phyloP scores from a whole-genome alignment of 2,329 filamentous ascomycete genomes.

The Sarocladium brachiariae region DNA sequence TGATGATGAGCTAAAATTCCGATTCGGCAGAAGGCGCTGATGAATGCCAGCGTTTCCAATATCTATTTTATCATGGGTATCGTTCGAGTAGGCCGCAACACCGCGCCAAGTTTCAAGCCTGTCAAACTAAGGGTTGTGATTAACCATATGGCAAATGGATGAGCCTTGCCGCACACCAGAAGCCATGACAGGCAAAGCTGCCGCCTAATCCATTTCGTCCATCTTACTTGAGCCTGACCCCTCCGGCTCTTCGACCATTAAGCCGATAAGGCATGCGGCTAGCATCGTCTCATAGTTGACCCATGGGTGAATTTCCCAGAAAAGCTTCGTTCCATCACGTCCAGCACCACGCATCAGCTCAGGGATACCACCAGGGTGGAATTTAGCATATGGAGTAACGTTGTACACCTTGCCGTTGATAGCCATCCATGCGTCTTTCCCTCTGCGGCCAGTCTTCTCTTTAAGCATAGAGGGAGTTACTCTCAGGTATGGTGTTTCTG shows the following conservation, averaged over 20 bases:
- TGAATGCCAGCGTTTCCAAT: not conserved
- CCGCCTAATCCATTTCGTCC: constrained; percentile 59
- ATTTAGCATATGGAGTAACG: constrained; percentile 79
- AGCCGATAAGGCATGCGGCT: constrained; percentile 53
- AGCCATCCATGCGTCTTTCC: constrained; percentile 83
- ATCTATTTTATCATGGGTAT: not conserved
- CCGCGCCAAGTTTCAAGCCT: too few relatives aligned
- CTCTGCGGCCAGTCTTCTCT: constrained; percentile 72
- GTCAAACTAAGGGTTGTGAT: too few relatives aligned
- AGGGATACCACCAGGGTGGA: constrained; percentile 79
- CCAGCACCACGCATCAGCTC: constrained; percentile 62
- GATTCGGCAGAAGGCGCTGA: constrained; percentile 44
- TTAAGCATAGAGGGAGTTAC: constrained; percentile 80
- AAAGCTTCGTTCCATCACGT: constrained; percentile 55
- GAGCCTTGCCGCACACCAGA: too few relatives aligned
- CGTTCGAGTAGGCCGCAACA: not conserved
- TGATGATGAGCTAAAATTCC: constrained; percentile 51
- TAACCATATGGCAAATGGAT: too few relatives aligned
- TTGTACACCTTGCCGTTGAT: constrained; percentile 92
- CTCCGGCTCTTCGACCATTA: constrained; percentile 52
- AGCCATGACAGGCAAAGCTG: too few relatives aligned
- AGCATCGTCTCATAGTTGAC: constrained; percentile 69
- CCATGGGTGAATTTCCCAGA: constrained; percentile 63
- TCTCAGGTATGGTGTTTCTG: constrained; percentile 51
- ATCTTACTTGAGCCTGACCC: constrained; percentile 35